phyloP scores from a whole-genome alignment of 2,329 filamentous ascomycete genomes.

The Pseudocercospora vitis region DNA sequence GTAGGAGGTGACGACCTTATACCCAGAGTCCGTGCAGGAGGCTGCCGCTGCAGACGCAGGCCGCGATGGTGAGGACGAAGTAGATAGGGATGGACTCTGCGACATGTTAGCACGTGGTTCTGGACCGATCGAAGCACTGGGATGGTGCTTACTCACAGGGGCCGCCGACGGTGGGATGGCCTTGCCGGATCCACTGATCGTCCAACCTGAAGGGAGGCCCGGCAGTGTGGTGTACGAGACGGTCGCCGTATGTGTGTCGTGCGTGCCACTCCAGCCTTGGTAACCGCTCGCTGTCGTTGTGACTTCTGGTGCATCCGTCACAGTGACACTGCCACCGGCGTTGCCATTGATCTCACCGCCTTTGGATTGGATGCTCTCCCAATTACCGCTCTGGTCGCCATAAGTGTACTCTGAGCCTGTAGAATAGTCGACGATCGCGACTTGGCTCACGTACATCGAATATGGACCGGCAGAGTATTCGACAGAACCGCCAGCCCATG shows the following conservation, averaged over 20 bases:
- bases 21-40: slow-evolving; percentile 43
- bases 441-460: slow-evolving; percentile 75
- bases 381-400: slow-evolving; percentile 72
- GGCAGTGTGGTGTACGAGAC: slow-evolving; percentile 49
- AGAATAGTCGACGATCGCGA: slow-evolving; percentile 86
- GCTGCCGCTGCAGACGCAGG: slow-evolving; percentile 47
- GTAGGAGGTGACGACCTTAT: slow-evolving; percentile 50
- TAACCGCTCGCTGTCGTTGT: slow-evolving; percentile 63
- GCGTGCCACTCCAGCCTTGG: slow-evolving; percentile 65
- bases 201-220: slow-evolving; percentile 76
- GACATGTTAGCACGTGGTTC: slow-evolving; percentile 29
- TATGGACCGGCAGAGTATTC: slow-evolving; percentile 83
- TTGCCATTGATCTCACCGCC: slow-evolving; percentile 67
- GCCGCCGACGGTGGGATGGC: slow-evolving; percentile 71
- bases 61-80: slow-evolving; percentile 54
- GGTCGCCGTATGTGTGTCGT: slow-evolving; percentile 41
- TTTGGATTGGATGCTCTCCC: slow-evolving; percentile 78
- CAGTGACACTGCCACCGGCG: slow-evolving; percentile 55
- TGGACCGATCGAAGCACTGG: slow-evolving; percentile 34
- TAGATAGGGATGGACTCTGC: slow-evolving; percentile 48
- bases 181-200: slow-evolving; percentile 74
- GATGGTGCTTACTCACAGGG: slow-evolving; percentile 60
- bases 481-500: slow-evolving; percentile 83
- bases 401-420: slow-evolving; percentile 85
- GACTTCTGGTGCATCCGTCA: slow-evolving; percentile 59